These are phyloP conservation scores for Cylindrotheca closterium DNA, from an alignment of 108 stramenopile genomes.

Conservation along the genomic window DNA sequence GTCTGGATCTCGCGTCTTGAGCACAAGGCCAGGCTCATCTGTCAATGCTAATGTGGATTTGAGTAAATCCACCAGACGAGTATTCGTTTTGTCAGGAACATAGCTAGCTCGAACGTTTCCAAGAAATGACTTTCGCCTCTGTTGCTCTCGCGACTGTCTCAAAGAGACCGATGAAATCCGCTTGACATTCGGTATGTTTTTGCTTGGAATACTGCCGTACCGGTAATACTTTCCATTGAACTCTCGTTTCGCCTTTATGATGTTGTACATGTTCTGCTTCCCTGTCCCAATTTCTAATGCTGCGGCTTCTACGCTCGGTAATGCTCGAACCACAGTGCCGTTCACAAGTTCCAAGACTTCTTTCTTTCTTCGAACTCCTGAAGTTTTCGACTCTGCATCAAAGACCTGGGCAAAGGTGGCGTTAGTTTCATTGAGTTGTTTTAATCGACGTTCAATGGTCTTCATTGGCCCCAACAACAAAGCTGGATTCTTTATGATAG, in stretches of 20 bases:
- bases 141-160: not conserved
- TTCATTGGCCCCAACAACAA: slow-evolving; percentile 27
- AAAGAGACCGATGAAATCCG: not conserved
- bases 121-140: not conserved
- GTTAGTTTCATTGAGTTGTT: slow-evolving; percentile 5
- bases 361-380: not conserved
- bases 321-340: slow-evolving; percentile 1
- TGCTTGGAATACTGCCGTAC: slow-evolving; percentile 1
- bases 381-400: not conserved
- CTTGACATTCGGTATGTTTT: not conserved
- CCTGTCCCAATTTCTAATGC: slow-evolving; percentile 9
- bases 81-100: not conserved
- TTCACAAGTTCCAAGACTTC: not conserved
- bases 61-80: not conserved
- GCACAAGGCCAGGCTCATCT: not conserved
- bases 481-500: slow-evolving; percentile 42
- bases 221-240: slow-evolving; percentile 11
- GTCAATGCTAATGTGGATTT: not conserved
- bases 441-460: slow-evolving; percentile 26
- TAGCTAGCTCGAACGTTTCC: not conserved
- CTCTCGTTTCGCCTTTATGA: slow-evolving; percentile 4
- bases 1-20: not conserved
- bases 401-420: slow-evolving; percentile 8
- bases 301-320: not conserved
- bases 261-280: slow-evolving; percentile 21